Base-by-base conservation (phyloP, 169 alveolate species). In the Cryptosporidium canis region DNA sequence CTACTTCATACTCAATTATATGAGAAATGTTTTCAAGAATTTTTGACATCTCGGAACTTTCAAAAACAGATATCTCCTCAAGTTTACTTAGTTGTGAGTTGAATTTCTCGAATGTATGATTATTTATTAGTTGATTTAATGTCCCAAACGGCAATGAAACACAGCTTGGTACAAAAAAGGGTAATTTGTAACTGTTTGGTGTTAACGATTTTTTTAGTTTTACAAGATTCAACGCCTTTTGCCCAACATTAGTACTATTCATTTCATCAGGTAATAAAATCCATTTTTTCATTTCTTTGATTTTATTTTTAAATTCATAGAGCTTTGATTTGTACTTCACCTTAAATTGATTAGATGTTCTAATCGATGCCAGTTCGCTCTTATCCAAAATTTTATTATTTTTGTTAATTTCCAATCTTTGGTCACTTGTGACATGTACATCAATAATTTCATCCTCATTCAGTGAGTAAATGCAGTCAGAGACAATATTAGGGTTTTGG, bases 401-500 rank as follows among this genome's bases (percentile, higher is more conserved):
- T 55, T 77, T 77, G n/a, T 29, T 29, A 12, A 77, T 77, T 2
- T 77, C 45, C 16, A 77, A 3, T 35, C 70, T 77, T 45, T 58
- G 2, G 58, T 77, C 64, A 24, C 6, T 77, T 39, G 45, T 77
- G n/a, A 77, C 27, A 4, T 61, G 55, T 21, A 77, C 14, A 33
- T 77, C 65, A 58, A 56, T 56, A 24, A 77, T 77, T 29, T 55
- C 72, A 58, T 55, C 70, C 21, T 24, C 66, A 9, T 58, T 35
- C 4, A 77, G 14, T 14, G 68, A 31, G 11, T 61, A 16, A 41
- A 56, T 39, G 9, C 29, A 37, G 11, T 72, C 44, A 27, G 72
- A 45, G n/a, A 77, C n/a, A 1, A 68, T 45, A 3, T 53, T 66
- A 21, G 91, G 91, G 83, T 90, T 93, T 90, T 93, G 91, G 70